A percentile compares a stretch with the other conserved stretches of the same genome.
Evolutionary conservation across 75 land plant species (phyloP).

Genomic region (Picea glauca): DNA sequence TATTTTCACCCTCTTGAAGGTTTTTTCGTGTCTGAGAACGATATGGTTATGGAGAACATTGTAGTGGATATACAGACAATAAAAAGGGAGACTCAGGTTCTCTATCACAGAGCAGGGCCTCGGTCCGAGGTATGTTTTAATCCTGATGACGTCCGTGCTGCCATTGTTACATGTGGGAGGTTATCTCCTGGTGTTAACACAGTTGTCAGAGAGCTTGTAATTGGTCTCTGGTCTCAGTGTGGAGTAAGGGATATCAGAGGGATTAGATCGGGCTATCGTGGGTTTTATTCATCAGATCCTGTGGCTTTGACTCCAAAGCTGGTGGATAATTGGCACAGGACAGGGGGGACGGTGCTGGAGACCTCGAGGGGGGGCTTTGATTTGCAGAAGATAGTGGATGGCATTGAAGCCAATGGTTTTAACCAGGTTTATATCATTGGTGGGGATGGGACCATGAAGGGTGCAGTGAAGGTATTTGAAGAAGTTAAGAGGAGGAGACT

Average conservation of each 20-base stretch:
- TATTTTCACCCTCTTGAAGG: slow-evolving; percentile 46
- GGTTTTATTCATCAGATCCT: slow-evolving; percentile 62
- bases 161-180: slow-evolving; percentile 93
- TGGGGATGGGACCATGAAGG: slow-evolving; percentile 86
- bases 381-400: slow-evolving; percentile 65
- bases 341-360: slow-evolving; percentile 58
- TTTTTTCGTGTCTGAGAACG: slow-evolving; percentile 49
- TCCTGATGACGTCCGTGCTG: slow-evolving; percentile 45
- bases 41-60: slow-evolving; percentile 56
- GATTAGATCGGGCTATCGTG: slow-evolving; percentile 70
- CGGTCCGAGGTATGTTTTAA: slow-evolving; percentile 45
- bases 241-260: slow-evolving; percentile 74
- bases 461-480: slow-evolving; percentile 64
- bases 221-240: slow-evolving; percentile 74
- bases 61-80: slow-evolving; percentile 32
- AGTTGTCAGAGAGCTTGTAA: slow-evolving; percentile 83
- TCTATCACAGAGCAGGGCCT: slow-evolving; percentile 79
- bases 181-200: slow-evolving; percentile 92
- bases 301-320: slow-evolving; percentile 45
- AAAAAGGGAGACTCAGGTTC: slow-evolving; percentile 16
- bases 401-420: slow-evolving; percentile 39
- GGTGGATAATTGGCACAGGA: slow-evolving; percentile 65
- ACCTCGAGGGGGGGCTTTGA: slow-evolving; percentile 83
- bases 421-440: slow-evolving; percentile 81
- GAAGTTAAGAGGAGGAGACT: slow-evolving; percentile 48